A percentile compares a stretch with the other conserved stretches of the same genome.
These are phyloP conservation scores for Xylaria acuta DNA, from an alignment of 495 filamentous ascomycete genomes.

Conservation along the genomic window DNA sequence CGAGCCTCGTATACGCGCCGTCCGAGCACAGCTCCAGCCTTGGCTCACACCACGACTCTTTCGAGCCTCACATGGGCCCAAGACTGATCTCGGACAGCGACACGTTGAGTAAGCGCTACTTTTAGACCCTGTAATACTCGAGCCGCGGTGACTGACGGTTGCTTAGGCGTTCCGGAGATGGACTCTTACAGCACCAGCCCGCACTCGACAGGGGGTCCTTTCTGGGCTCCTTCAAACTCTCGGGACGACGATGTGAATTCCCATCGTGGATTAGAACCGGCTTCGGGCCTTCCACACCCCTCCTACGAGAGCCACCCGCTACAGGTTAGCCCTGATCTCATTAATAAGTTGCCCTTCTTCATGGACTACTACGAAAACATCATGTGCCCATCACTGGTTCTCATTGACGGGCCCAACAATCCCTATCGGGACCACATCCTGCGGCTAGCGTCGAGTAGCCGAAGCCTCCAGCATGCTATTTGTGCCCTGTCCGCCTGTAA, in stretches of 20 bases:
- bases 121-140: slow-evolving; percentile 24
- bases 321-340: slow-evolving; percentile 58
- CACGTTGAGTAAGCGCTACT: slow-evolving; percentile 50
- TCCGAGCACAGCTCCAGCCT: slow-evolving; percentile 57
- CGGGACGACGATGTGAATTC: slow-evolving; percentile 48
- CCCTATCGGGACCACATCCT: slow-evolving; percentile 88
- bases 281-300: slow-evolving; percentile 34
- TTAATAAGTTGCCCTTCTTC: slow-evolving; percentile 65
- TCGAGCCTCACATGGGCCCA: slow-evolving; percentile 52
- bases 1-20: slow-evolving; percentile 54
- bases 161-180: slow-evolving; percentile 52
- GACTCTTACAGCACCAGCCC: slow-evolving; percentile 54
- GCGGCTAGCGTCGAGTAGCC: slow-evolving; percentile 75
- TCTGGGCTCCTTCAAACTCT: slow-evolving; percentile 49
- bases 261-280: slow-evolving; percentile 40
- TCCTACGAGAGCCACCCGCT: slow-evolving; percentile 43
- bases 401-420: slow-evolving; percentile 83
- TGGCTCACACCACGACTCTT: slow-evolving; percentile 51
- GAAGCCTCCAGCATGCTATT: slow-evolving; percentile 88
- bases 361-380: slow-evolving; percentile 85
- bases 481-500: slow-evolving; percentile 90
- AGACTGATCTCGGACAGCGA: slow-evolving; percentile 56
- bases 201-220: slow-evolving; percentile 47
- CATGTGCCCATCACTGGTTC: slow-evolving; percentile 88
- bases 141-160: slow-evolving; percentile 42